Evolutionary conservation across 2,329 filamentous ascomycete species (phyloP), one percentile per base, ranked within the genome.

Genomic region (Colletotrichum lentis): DNA sequence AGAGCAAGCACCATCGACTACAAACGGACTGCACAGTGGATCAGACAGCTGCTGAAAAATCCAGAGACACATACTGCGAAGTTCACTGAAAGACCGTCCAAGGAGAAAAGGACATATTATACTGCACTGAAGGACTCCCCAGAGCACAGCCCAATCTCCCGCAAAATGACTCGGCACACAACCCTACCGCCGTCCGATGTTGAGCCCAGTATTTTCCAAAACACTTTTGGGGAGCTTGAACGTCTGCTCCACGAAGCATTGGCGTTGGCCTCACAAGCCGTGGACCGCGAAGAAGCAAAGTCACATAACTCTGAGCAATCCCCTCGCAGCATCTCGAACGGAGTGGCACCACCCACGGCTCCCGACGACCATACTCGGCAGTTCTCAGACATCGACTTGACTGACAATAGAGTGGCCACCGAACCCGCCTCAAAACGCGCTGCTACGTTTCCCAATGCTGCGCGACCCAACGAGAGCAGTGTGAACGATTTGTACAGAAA

Each of bases 171-270:
- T 7, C 54, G 70, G 5, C 59, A 67, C 1, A 69, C 72, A 3
- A 71, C 69, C 1, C 50, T 69, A 1, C 58, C 70, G 1, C 61
- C 66, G 11, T 67, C 71, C 4, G 62, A 72, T 24, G 67, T 75
- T 56, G 62, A 63, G 7, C 46, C 61, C 1, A 43, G 62, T 16
- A 67, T 73, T 8, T 80, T 83, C 69, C 77, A 76, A 50, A 76
- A 72, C 6, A 77, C 79, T 3, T 75, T 83, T 43, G 75, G 74
- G 43, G 80, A 84, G 65, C 74, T 85, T 31, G 83, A 86, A 67
- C 76, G 79, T 27, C 78, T 86, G 20, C 72, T 86, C 6, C 79
- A 76, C 39, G 83, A 86, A 72, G 82, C 82, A 12, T 71, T 85
- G 10, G 73, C 77, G 2, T 73, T 85, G 49, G 83, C 82, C 12